Conservation (phyloP, 306 rosid species). For the Prosopis cineraria region DNA sequence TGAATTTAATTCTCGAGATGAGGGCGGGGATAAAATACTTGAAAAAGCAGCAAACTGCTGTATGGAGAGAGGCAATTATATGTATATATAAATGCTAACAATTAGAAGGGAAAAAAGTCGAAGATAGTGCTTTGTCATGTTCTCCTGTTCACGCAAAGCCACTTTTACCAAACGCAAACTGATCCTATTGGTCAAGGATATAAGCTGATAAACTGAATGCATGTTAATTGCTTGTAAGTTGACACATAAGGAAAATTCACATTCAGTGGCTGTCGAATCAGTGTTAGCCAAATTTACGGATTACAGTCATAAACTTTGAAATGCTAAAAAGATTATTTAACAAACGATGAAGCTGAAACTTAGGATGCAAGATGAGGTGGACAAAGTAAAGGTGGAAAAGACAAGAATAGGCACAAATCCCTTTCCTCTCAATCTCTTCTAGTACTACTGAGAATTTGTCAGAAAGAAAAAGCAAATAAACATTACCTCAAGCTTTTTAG, state of each 20-base stretch:
- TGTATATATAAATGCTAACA: conserved; percentile 32
- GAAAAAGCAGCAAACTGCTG: conserved; percentile 36
- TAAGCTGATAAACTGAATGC: background rate
- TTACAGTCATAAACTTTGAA: conserved; percentile 1
- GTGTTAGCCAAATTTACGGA: conserved; percentile 17
- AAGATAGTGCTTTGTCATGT: conserved; percentile 46
- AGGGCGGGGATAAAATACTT: conserved; percentile 23
- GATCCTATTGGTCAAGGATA: conserved; percentile 36
- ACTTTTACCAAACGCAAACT: conserved; percentile 30
- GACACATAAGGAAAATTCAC: conserved; percentile 49
- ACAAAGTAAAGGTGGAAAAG: conserved; percentile 1
- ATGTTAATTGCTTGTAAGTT: conserved; percentile 39
- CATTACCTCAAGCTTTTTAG: background rate
- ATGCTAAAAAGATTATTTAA: conserved; percentile 29
- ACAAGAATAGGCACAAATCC: background rate
- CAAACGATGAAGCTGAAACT: background rate
- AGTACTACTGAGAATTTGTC: background rate
- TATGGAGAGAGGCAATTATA: background rate
- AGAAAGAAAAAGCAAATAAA: background rate
- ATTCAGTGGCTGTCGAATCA: conserved; percentile 35
- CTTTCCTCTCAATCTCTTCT: conserved; percentile 10
- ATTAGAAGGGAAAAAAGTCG: conserved; percentile 32
- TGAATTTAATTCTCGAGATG: conserved; percentile 27
- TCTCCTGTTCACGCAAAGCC: conserved; percentile 27
- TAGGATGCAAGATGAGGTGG: conserved; percentile 13